These are phyloP conservation scores for Stephanodiscus minutulus DNA, from an alignment of 108 stramenopile species.

Conservation along the genomic window DNA sequence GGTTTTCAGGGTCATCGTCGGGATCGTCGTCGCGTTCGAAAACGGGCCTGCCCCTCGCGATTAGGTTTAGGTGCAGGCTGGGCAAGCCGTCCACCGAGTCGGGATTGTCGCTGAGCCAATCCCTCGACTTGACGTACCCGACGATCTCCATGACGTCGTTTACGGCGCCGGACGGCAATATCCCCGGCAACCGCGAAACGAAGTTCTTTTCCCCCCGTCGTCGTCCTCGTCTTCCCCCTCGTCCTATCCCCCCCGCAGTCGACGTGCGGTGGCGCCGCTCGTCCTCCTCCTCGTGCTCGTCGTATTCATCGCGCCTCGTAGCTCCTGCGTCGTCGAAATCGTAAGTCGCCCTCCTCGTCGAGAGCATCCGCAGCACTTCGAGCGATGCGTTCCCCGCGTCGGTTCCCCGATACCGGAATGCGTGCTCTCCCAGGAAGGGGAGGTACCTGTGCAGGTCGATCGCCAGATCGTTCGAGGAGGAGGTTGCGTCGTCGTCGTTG, in stretches of 20 bases:
- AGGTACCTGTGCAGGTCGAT: slow-evolving; percentile 23
- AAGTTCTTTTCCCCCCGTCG: background rate
- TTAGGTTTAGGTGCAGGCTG: slow-evolving; percentile 72
- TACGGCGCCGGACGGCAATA: slow-evolving; percentile 8
- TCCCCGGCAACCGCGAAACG: slow-evolving; percentile 16
- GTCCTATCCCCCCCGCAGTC: background rate
- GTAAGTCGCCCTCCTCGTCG: slow-evolving; percentile 25
- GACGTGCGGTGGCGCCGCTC: background rate
- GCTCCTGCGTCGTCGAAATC: slow-evolving; percentile 7
- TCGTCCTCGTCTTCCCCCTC: background rate
- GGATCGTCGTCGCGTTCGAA: slow-evolving; percentile 19
- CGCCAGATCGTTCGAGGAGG: background rate
- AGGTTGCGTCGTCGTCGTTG: background rate
- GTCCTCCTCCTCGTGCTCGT: background rate
- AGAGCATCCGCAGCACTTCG: slow-evolving; percentile 16
- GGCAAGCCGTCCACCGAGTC: slow-evolving; percentile 79
- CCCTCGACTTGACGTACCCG: slow-evolving; percentile 14
- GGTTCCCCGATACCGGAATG: slow-evolving; percentile 24
- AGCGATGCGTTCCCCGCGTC: slow-evolving; percentile 21
- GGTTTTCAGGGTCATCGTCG: no score
- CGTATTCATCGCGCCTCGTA: background rate
- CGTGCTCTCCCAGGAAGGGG: slow-evolving; percentile 23
- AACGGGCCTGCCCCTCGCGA: slow-evolving; percentile 56
- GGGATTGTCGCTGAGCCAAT: slow-evolving; percentile 71
- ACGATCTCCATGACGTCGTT: slow-evolving; percentile 17